Base-by-base conservation (phyloP, 2,329 filamentous ascomycete genomes). In the Ophiostoma himal-ulmi region DNA sequence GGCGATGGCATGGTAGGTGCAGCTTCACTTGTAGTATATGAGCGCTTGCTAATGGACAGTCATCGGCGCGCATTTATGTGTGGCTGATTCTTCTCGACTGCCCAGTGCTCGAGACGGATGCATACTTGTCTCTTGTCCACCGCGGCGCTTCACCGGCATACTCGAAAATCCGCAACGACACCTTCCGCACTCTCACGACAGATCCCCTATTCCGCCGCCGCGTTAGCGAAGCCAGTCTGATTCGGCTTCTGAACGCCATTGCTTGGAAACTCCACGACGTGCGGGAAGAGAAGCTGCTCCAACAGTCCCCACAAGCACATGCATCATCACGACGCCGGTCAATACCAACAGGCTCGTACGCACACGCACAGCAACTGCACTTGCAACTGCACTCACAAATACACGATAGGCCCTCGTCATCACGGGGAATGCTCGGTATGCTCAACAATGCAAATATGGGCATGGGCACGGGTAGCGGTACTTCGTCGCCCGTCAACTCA, bases 161-260 rank as follows among this genome's bases (percentile, higher is more conserved):
- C 81, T 89, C 92, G 76, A 99, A 99, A 82, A 99, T 99, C 78
- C 92, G 94, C 78, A 97, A 99, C 80, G 95, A 99, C 79, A 97
- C 95, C 57, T 98, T 98, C 79, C 92, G 95, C 75, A 99, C 95
- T 0, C 84, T 99, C 70, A 95, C 95, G 41, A 97, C 94, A 68
- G 95, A 99, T 77, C 94, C 94, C n/a, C 87, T 99, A 48, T 99
- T 98, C 83, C 92, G 95, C 73, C 89, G 95, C 41, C 91, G 94
- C 71, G 95, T 99, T 72, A 97, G 93, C 71, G 95, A 99, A 80
- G 96, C 96, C 72, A 96, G 92, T 79, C 82, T 99, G 60, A 98
- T 97, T 72, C 91, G 95, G 14, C 86, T 99, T 5, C 87, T 99
- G 71, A 99, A 99, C 78, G 95, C 95, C 34, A 89, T 97, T 64